Conservation (phyloP, 2,329 filamentous ascomycete genomes). For the Raffaelea ambrosiae region DNA sequence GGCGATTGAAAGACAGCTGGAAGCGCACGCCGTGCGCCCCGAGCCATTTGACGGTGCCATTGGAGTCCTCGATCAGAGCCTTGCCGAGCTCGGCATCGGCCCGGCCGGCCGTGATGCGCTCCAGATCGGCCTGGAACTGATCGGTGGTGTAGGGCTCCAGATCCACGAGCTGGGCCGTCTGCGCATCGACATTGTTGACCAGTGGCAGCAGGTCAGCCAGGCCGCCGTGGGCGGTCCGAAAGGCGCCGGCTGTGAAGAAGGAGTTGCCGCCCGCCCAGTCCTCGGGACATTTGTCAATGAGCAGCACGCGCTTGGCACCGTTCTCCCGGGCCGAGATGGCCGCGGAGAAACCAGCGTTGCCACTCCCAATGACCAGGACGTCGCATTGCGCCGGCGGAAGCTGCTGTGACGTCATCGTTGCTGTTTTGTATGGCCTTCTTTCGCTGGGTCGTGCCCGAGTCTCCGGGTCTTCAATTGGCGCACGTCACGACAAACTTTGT, state of each 20-base stretch:
- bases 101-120: slow-evolving; percentile 45
- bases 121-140: slow-evolving; percentile 48
- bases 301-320: slow-evolving; percentile 34
- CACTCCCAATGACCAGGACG: slow-evolving; percentile 50
- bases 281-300: slow-evolving; percentile 52
- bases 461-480: too few relatives aligned
- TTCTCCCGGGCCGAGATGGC: slow-evolving; percentile 46
- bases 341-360: slow-evolving; percentile 56
- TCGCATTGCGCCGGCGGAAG: slow-evolving; percentile 17
- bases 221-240: slow-evolving; percentile 47
- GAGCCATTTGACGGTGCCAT: slow-evolving; percentile 46
- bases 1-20: slow-evolving; percentile 54
- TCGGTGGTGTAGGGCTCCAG: slow-evolving; percentile 44
- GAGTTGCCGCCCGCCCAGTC: slow-evolving; percentile 55
- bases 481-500: too few relatives aligned
- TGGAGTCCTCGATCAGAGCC: slow-evolving; percentile 42
- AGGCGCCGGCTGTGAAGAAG: slow-evolving; percentile 58
- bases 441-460: too few relatives aligned
- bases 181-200: slow-evolving; percentile 47
- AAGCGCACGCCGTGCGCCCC: slow-evolving; percentile 45
- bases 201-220: slow-evolving; percentile 49
- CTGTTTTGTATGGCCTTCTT: too few relatives aligned
- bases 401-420: too few relatives aligned
- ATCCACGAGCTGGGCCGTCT: slow-evolving; percentile 43
- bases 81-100: slow-evolving; percentile 40